A percentile compares a stretch with the other conserved stretches of the same genome.
Evolutionary conservation across 768 basidiomycete species (phyloP).

Genomic region (Collybia nuda): DNA sequence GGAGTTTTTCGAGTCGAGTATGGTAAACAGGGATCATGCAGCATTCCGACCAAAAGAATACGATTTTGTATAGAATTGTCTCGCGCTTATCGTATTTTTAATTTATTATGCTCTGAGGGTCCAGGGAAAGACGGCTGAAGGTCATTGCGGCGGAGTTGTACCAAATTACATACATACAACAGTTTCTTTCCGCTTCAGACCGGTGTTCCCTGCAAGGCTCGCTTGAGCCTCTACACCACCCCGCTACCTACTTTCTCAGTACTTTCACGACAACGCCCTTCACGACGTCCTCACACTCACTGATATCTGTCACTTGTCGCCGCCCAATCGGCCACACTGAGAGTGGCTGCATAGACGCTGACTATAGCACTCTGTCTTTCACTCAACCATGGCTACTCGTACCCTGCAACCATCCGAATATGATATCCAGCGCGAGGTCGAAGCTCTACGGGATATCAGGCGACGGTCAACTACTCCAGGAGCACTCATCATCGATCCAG

Average conservation of each 20-base stretch:
- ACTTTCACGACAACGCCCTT: not conserved
- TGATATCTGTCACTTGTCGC: not conserved
- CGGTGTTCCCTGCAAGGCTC: not conserved
- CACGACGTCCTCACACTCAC: not conserved
- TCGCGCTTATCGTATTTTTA: too few relatives aligned
- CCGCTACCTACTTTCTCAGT: not conserved
- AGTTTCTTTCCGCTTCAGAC: conserved; percentile 6
- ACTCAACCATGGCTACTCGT: conserved; percentile 35
- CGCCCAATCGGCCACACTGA: conserved; percentile 5
- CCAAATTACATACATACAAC: conserved; percentile 10
- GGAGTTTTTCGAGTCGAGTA: too few relatives aligned
- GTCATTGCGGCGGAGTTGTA: conserved; percentile 17
- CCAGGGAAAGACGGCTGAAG: too few relatives aligned
- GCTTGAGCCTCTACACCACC: not conserved
- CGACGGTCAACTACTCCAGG: conserved; percentile 85
- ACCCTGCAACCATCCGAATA: conserved; percentile 76
- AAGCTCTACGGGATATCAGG: conserved; percentile 79
- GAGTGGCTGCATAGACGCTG: not conserved
- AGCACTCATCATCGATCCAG: conserved; percentile 84
- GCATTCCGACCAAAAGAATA: too few relatives aligned
- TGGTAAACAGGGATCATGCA: too few relatives aligned
- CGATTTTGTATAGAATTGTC: too few relatives aligned
- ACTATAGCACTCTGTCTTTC: not conserved
- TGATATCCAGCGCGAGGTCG: conserved; percentile 86
- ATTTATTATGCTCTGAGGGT: too few relatives aligned